Base-by-base conservation (phyloP, 2,329 filamentous ascomycete genomes). In the Helotiales sp. region DNA sequence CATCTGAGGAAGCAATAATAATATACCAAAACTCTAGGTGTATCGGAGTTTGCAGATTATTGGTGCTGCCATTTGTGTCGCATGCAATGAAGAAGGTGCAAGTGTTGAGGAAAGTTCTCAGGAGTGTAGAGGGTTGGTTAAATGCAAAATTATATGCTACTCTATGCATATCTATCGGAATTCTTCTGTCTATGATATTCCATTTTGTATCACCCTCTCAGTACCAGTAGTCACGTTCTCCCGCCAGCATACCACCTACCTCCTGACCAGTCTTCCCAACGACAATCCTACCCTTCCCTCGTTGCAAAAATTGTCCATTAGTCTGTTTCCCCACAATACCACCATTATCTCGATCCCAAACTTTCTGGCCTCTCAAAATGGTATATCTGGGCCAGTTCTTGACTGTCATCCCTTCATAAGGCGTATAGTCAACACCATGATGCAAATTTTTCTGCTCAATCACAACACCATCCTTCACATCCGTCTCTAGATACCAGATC, bases 361-460 rank as follows among this genome's bases (percentile, higher is more conserved):
- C 58, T 25, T 57, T 52, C 44, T 59, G 62, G 2, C 64, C 64
- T 33, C 63, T 62, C 56, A 67, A 44, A 22, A 66, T 49, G 9
- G 65, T 66, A 50, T 54, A 62, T 25, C 60, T 55, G 6, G 65
- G 65, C 63, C 65, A 67, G 48, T 66, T 64, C 40, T 54, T 62
- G 5, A 67, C 60, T 2, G 34, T 58, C 63, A 64, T 64, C 0
- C 63, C 62, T 38, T 66, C 65, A 56, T 61, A 67, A 2, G 63
- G 65, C 1, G 62, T 65, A 55, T 67, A 67, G 52, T 67, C 65
- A 24, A 67, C 63, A 19, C 59, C 57, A 49, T 67, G 63, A 59
- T 67, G 62, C 33, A 67, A 34, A 33, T 59, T 62, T 46, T 52
- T 55, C 42, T 66, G 62, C 27, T 60, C 30, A 40, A 66, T 64